Evolutionary conservation across 2,329 filamentous ascomycete genomes (phyloP).

Genomic region (Pestalotiopsis sp.): DNA sequence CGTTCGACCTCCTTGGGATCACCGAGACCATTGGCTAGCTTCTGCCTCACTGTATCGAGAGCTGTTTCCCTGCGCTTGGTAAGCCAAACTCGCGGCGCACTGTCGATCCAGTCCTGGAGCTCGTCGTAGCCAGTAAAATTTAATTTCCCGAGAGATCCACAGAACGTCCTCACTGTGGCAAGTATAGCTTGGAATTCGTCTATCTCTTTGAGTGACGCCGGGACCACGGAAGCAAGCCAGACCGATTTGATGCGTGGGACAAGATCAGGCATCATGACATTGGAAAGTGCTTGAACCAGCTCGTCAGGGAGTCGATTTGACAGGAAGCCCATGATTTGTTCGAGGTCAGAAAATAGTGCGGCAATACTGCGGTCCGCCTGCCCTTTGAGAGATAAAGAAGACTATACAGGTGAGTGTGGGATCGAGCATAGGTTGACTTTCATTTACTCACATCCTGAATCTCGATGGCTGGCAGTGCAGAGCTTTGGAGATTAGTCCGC

Average conservation of each 20-base stretch:
- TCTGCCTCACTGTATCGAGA: conserved; percentile 72
- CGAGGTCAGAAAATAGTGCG: conserved; percentile 56
- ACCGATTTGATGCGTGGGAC: conserved; percentile 68
- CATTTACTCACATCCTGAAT: conserved; percentile 39
- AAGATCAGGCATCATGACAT: conserved; percentile 70
- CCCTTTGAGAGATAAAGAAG: conserved; percentile 45
- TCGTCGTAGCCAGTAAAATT: conserved; percentile 65
- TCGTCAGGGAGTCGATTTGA: conserved; percentile 54
- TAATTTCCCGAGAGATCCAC: conserved; percentile 60
- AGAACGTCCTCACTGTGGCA: conserved; percentile 66
- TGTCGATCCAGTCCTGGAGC: conserved; percentile 78
- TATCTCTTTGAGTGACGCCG: conserved; percentile 73
- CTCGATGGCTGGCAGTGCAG: conserved; percentile 41
- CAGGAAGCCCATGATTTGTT: conserved; percentile 54
- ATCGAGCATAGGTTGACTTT: not conserved
- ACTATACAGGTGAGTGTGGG: conserved; percentile 33
- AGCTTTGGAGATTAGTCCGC: conserved; percentile 50
- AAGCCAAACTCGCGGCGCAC: conserved; percentile 83
- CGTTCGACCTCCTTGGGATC: conserved; percentile 74
- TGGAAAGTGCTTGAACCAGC: conserved; percentile 63
- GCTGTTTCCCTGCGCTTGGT: conserved; percentile 79
- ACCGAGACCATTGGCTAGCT: conserved; percentile 69
- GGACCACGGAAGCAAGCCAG: conserved; percentile 79
- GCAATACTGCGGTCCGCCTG: conserved; percentile 48
- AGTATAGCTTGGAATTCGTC: conserved; percentile 71